phyloP scores from a whole-genome alignment of 1,284 basidiomycete species.

The Puccinia novopanici region DNA sequence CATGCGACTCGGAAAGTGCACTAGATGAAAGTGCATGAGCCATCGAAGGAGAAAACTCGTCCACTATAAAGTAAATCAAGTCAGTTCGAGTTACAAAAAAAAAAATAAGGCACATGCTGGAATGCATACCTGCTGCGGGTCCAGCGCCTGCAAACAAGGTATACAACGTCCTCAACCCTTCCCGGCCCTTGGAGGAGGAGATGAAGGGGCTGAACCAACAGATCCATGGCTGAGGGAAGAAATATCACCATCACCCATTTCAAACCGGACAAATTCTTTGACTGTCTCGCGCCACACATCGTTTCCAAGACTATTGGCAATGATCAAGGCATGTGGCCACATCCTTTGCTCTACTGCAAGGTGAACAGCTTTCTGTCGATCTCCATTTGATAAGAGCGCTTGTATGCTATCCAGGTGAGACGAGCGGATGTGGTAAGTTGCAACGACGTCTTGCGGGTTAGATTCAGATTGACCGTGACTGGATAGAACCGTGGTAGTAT shows the following conservation, averaged over 20 bases:
- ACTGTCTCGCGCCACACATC: constrained; percentile 91
- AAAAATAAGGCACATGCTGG: constrained; percentile 36
- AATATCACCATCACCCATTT: constrained; percentile 65
- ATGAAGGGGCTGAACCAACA: constrained; percentile 44
- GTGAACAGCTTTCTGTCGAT: constrained; percentile 81
- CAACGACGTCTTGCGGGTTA: constrained; percentile 30
- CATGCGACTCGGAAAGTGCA: constrained; percentile 33
- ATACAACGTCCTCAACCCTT: constrained; percentile 78
- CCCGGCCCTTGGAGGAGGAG: constrained; percentile 64
- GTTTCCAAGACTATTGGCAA: constrained; percentile 88
- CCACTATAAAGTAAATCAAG: constrained; percentile 64
- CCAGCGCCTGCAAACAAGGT: constrained; percentile 83
- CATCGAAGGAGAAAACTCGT: constrained; percentile 70
- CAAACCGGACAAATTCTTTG: constrained; percentile 77
- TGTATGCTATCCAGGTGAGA: constrained; percentile 55
- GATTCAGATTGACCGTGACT: constrained; percentile 7
- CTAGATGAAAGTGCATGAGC: constrained; percentile 7
- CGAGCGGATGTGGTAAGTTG: constrained; percentile 38
- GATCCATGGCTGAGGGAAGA: constrained; percentile 13
- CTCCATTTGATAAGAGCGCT: constrained; percentile 64
- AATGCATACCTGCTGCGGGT: constrained; percentile 68
- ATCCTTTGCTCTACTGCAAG: constrained; percentile 83
- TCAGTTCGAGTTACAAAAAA: constrained; percentile 53
- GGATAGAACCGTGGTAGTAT: not conserved
- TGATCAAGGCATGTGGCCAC: constrained; percentile 95